These are phyloP conservation scores for Teunomyces kruisii DNA, from an alignment of 805 yeast genomes.

Conservation along the genomic window DNA sequence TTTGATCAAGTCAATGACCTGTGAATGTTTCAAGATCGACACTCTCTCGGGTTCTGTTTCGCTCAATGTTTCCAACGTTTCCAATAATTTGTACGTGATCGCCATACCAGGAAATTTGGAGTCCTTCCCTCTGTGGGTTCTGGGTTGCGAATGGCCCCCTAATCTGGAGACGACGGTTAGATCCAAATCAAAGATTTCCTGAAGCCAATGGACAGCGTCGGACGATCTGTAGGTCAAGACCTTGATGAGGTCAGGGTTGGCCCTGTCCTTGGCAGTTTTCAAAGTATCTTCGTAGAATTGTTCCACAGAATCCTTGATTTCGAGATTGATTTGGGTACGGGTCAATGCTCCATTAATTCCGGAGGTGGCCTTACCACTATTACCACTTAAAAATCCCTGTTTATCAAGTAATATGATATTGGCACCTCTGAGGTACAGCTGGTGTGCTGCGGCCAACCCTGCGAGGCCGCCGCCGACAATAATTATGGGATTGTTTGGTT, in stretches of 20 bases:
- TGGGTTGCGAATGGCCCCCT: conserved; percentile 79
- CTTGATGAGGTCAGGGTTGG: conserved; percentile 56
- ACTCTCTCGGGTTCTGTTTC: conserved; percentile 43
- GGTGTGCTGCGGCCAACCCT: conserved; percentile 63
- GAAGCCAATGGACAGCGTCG: conserved; percentile 73
- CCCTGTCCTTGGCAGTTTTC: conserved; percentile 61
- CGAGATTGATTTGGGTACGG: conserved; percentile 50
- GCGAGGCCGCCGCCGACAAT: conserved; percentile 68
- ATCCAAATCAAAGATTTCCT: conserved; percentile 58
- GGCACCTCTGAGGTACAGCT: conserved; percentile 52
- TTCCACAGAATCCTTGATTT: conserved; percentile 56
- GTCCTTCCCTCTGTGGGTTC: conserved; percentile 80
- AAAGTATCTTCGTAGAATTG: conserved; percentile 65
- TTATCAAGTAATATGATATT: conserved; percentile 57
- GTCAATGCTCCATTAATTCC: conserved; percentile 77
- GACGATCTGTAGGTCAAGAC: conserved; percentile 62
- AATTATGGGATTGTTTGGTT: conserved; percentile 42
- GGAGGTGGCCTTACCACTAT: conserved; percentile 65
- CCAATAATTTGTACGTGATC: conserved; percentile 54
- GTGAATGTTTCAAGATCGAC: conserved; percentile 22
- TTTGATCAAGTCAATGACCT: conserved; percentile 41
- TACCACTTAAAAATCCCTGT: conserved; percentile 61
- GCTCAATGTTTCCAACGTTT: conserved; percentile 48
- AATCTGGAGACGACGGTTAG: conserved; percentile 68
- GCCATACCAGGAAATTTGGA: conserved; percentile 67